Evolutionary conservation across 306 rosid genomes (phyloP).

Genomic region (Trifolium repens): DNA sequence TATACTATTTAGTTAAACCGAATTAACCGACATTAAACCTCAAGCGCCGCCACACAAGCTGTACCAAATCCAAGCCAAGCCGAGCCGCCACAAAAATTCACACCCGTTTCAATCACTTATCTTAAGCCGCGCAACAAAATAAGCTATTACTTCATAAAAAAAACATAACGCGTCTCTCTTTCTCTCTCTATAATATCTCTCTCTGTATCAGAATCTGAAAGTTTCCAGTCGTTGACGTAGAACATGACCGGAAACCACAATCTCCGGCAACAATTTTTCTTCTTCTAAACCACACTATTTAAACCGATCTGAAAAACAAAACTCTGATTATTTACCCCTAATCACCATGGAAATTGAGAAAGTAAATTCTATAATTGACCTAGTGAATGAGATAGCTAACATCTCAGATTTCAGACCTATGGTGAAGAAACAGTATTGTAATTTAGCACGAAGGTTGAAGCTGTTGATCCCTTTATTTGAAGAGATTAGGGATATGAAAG

Average conservation of each 20-base stretch:
- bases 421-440: constrained; percentile 90
- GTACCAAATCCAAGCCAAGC: too few species aligned
- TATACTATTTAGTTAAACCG: too few species aligned
- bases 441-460: constrained; percentile 86
- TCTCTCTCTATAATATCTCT: background rate
- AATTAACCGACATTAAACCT: too few species aligned
- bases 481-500: constrained; percentile 78
- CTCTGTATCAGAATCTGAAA: constrained; percentile 14
- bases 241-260: constrained; percentile 35
- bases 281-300: constrained; percentile 35
- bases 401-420: constrained; percentile 79
- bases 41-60: too few species aligned
- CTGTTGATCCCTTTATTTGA: constrained; percentile 89
- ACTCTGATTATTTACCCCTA: background rate
- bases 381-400: constrained; percentile 68
- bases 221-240: constrained; percentile 34
- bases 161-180: constrained; percentile 34
- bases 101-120: constrained; percentile 40
- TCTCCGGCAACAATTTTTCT: constrained; percentile 30
- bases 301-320: constrained; percentile 6
- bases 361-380: constrained; percentile 58
- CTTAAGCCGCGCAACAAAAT: constrained; percentile 49
- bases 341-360: constrained; percentile 70
- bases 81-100: background rate
- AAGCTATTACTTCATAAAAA: background rate